Evolutionary conservation across 208 protist genomes (phyloP), one percentile per base, ranked within the genome.

Genomic region (Trypanosoma congolense): DNA sequence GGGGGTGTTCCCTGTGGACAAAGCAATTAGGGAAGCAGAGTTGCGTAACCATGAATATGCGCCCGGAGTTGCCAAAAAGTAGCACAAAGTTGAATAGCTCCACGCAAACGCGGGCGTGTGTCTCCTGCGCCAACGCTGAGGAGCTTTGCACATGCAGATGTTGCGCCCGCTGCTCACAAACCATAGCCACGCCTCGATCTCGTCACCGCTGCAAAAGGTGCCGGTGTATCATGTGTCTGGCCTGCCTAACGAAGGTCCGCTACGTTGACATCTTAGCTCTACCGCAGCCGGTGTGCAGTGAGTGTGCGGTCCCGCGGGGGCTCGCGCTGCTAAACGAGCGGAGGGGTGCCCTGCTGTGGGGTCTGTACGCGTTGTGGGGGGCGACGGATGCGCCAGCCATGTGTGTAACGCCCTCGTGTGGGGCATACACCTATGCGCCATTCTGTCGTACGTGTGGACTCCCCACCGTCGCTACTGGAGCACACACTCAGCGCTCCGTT

Each of bases 141-240:
- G 44, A 75, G 56, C n/a, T 22, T 10, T 91, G 83, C 36, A 61
- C n/a, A 14, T 91, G 83, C 51, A 46, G 42, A 9, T 53, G 19
- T 6, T 91, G 83, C 63, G 30, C 25, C 26, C 62, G 75, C 21
- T 91, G 83, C 59, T 40, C 38, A 18, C 1, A 41, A 26, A 16
- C 41, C 19, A 14, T 61, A 8, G 31, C 79, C 19, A 50, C 65
- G 2, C 48, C 51, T 10, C 66, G 53, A 4, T 70, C 61, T 44
- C 76, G 79, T 4, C 79, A 87, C 61, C 84, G 89, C 67, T 92
- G 84, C 71, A 79, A 78, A 40, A 68, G 74, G 47, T 92, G 84
- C 54, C 82, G 78, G 75, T 61, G 50, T 18, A 61, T 78, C 10
- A 70, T 84, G 21, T 92, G 84, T 66, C 25, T 28, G 8, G 12